Evolutionary conservation across 2,329 filamentous ascomycete species (phyloP).

Genomic region (Penicillium hesseltinei): DNA sequence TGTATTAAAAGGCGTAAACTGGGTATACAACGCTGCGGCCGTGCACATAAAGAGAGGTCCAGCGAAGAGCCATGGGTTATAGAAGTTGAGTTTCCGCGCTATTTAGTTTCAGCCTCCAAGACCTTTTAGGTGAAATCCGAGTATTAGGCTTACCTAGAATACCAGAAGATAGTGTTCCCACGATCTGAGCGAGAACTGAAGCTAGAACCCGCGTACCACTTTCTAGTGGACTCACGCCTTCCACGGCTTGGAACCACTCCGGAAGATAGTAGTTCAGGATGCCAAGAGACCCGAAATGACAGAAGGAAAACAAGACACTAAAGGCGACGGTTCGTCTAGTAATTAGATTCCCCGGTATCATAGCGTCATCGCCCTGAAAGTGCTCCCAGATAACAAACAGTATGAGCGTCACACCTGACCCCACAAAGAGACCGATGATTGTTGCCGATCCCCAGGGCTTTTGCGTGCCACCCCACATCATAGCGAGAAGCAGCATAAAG

Average conservation of each 20-base stretch:
- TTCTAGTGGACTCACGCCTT: not conserved
- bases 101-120: not conserved
- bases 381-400: conserved; percentile 3
- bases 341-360: conserved; percentile 8
- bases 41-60: conserved; percentile 6
- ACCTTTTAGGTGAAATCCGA: not conserved
- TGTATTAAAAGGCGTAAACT: not conserved
- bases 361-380: conserved; percentile 4
- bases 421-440: conserved; percentile 26
- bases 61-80: conserved; percentile 5
- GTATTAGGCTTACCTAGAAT: not conserved
- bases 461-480: conserved; percentile 25
- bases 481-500: conserved; percentile 25
- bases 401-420: conserved; percentile 2
- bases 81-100: not conserved
- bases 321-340: not conserved
- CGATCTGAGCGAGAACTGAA: not conserved
- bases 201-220: not conserved
- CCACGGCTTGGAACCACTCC: not conserved
- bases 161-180: not conserved
- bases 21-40: conserved; percentile 1
- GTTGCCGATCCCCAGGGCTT: conserved; percentile 22
- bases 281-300: not conserved
- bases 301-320: not conserved
- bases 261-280: not conserved